phyloP scores from a whole-genome alignment of 495 filamentous ascomycete genomes.

The Talaromyces ruber region DNA sequence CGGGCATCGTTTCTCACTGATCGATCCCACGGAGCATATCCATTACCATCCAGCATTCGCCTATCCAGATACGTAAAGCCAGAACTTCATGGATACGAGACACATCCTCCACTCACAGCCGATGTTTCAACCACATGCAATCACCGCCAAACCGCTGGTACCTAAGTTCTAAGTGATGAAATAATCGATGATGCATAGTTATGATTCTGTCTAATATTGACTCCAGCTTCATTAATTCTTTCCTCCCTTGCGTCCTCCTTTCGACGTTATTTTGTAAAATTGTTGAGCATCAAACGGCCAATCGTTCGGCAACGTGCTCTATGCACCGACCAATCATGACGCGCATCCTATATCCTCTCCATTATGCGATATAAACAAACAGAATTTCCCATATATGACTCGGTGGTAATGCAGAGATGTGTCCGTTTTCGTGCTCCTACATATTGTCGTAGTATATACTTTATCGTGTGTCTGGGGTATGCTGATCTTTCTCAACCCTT shows the following conservation, averaged over 20 bases:
- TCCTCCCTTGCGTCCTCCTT: neutral
- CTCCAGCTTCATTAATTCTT: neutral
- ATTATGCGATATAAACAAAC: neutral
- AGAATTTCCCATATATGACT: no score
- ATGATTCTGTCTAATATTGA: neutral
- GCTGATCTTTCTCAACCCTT: neutral
- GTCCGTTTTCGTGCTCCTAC: neutral
- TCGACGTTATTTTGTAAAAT: neutral
- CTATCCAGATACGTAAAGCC: neutral
- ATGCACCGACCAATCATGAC: constrained; percentile 10
- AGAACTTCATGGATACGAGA: neutral
- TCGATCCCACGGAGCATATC: neutral
- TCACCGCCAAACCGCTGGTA: neutral
- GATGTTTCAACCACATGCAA: neutral
- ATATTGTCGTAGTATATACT: neutral
- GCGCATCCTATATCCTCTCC: neutral
- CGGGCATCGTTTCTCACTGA: neutral
- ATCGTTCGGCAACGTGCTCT: constrained; percentile 21
- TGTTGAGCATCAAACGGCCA: constrained; percentile 6
- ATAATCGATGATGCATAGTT: neutral
- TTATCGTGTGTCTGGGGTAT: neutral
- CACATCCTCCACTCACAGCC: neutral
- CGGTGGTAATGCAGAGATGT: neutral
- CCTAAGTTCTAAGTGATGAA: no score
- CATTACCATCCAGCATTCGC: neutral